Percentiles rank a stretch among this genome's conserved stretches.
These are phyloP conservation scores for Alternaria angustiovoidea DNA, from an alignment of 2,329 filamentous ascomycete genomes.

Conservation along the genomic window DNA sequence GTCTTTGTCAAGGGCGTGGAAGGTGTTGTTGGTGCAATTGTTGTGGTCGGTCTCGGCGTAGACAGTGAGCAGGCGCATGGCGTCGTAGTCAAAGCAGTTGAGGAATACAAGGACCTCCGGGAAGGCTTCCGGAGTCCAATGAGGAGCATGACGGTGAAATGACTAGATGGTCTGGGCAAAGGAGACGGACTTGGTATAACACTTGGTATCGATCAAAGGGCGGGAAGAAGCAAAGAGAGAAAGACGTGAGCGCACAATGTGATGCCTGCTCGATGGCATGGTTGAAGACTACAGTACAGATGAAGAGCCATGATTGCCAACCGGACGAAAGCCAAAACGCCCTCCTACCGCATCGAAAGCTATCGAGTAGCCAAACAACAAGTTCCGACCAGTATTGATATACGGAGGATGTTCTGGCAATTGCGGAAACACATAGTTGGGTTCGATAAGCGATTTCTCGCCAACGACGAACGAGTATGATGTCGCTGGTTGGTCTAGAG, in stretches of 20 bases:
- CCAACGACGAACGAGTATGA: conserved; percentile 42
- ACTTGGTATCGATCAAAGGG: neutral
- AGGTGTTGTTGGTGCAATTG: conserved; percentile 76
- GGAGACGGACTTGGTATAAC: conserved; percentile 23
- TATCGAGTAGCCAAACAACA: conserved; percentile 43
- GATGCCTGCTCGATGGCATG: neutral
- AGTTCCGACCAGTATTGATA: conserved; percentile 47
- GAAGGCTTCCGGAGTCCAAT: conserved; percentile 47
- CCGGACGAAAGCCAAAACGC: conserved; percentile 43
- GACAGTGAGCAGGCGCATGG: conserved; percentile 81
- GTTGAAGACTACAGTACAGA: conserved; percentile 25
- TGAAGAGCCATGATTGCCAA: conserved; percentile 19
- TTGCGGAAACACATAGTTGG: conserved; percentile 40
- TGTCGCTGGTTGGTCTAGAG: conserved; percentile 20
- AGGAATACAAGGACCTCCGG: conserved; percentile 57
- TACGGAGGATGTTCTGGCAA: conserved; percentile 33
- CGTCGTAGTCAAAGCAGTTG: conserved; percentile 74
- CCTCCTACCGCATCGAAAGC: conserved; percentile 46
- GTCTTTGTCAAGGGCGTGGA: conserved; percentile 77
- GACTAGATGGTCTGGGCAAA: conserved; percentile 32
- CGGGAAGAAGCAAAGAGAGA: neutral
- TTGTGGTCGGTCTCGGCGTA: conserved; percentile 71
- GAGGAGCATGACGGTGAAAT: conserved; percentile 46
- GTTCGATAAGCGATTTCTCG: conserved; percentile 32
- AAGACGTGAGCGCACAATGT: neutral